A percentile compares a stretch with the other conserved stretches of the same genome.
Evolutionary conservation across 73 alveolate genomes (phyloP).

Genomic region (Urostyla sp.): DNA sequence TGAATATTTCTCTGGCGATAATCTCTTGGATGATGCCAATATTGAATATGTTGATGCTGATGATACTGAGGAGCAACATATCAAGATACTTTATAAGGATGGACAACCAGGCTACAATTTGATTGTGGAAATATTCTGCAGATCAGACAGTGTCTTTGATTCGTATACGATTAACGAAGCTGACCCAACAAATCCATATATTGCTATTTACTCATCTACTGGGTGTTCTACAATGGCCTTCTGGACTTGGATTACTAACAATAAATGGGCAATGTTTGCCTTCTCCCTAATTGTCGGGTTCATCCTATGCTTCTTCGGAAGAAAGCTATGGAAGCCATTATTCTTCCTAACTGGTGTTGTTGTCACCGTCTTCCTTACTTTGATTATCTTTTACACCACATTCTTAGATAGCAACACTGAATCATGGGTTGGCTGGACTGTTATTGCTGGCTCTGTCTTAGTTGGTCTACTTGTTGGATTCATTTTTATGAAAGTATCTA

Average conservation of each 20-base stretch:
- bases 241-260: conserved; percentile 18
- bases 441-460: conserved; percentile 19
- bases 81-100: too few relatives aligned
- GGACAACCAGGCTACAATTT: too few relatives aligned
- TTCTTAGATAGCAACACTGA: background rate
- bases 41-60: too few relatives aligned
- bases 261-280: background rate
- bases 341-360: conserved; percentile 17
- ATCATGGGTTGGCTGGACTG: conserved; percentile 62
- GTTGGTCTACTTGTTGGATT: conserved; percentile 46
- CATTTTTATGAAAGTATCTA: conserved; percentile 7
- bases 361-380: background rate
- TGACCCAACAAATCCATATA: too few relatives aligned
- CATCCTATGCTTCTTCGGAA: conserved; percentile 7
- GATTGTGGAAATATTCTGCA: too few relatives aligned
- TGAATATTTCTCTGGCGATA: too few relatives aligned
- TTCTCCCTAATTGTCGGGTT: conserved; percentile 24
- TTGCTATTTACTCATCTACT: too few relatives aligned
- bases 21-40: too few relatives aligned
- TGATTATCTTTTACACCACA: conserved; percentile 31
- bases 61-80: too few relatives aligned
- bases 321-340: conserved; percentile 15
- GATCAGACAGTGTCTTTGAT: too few relatives aligned
- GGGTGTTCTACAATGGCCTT: too few relatives aligned
- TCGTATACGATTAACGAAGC: too few relatives aligned